Conservation (phyloP, 2,329 filamentous ascomycete genomes). For the Clarireedia monteithiana region DNA sequence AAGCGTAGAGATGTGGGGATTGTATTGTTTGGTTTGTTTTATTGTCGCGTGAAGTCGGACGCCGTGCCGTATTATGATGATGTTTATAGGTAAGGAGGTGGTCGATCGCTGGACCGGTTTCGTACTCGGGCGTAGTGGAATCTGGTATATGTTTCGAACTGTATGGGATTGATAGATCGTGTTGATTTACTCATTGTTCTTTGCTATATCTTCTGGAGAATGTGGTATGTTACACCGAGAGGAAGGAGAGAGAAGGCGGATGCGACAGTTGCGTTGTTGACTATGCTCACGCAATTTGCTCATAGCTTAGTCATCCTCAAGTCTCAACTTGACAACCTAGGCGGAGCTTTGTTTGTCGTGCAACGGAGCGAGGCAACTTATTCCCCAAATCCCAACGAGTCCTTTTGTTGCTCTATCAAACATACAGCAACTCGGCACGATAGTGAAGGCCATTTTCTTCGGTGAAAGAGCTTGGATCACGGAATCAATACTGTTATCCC, state of each 20-base stretch:
- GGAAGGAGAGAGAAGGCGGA: background rate
- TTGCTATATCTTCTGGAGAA: conserved; percentile 10
- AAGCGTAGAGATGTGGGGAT: background rate
- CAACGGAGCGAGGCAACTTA: background rate
- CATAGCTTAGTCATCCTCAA: background rate
- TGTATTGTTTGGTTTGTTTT: background rate
- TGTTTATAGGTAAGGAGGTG: conserved; percentile 16
- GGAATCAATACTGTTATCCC: too few relatives aligned
- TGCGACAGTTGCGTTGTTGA: background rate
- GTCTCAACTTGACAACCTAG: background rate
- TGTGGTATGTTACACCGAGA: conserved; percentile 6
- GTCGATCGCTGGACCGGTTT: conserved; percentile 18
- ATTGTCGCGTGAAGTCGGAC: background rate
- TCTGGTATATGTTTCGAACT: conserved; percentile 12
- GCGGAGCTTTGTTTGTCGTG: background rate
- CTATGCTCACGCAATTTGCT: background rate
- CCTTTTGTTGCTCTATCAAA: background rate
- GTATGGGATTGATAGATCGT: conserved; percentile 13
- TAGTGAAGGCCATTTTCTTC: background rate
- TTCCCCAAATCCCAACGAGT: background rate
- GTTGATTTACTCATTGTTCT: conserved; percentile 25
- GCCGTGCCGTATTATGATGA: conserved; percentile 1
- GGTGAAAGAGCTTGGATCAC: too few relatives aligned
- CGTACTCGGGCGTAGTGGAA: conserved; percentile 14
- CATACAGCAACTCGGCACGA: background rate